A percentile compares a stretch with the other conserved stretches of the same genome.
These are phyloP conservation scores for Sclerotinia nivalis DNA, from an alignment of 2,329 filamentous ascomycete genomes.

Conservation along the genomic window DNA sequence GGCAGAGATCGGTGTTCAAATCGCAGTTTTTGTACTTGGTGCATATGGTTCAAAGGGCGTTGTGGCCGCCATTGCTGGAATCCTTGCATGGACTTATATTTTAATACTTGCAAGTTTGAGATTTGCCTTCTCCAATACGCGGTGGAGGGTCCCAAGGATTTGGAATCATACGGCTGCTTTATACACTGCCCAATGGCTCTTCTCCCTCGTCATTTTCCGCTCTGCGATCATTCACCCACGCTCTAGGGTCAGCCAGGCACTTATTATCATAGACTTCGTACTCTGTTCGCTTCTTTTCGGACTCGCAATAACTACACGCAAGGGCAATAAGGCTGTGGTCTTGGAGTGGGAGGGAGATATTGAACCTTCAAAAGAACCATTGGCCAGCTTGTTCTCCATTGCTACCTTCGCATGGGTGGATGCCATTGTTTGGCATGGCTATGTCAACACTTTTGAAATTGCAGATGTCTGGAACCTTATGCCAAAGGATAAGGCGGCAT, in stretches of 20 bases:
- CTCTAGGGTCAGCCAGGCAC: constrained; percentile 60
- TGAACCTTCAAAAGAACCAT: constrained; percentile 81
- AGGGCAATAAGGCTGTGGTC: constrained; percentile 86
- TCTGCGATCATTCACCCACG: constrained; percentile 78
- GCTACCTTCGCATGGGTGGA: constrained; percentile 92
- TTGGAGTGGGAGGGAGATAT: constrained; percentile 88
- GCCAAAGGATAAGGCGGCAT: constrained; percentile 82
- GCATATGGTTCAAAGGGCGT: constrained; percentile 59
- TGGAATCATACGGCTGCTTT: constrained; percentile 93
- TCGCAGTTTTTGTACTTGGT: constrained; percentile 61
- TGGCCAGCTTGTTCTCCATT: constrained; percentile 85
- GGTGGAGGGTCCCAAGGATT: constrained; percentile 68
- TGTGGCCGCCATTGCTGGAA: constrained; percentile 63
- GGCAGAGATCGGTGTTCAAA: constrained; percentile 69
- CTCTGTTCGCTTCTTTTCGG: constrained; percentile 72
- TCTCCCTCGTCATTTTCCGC: constrained; percentile 75
- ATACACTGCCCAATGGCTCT: constrained; percentile 81
- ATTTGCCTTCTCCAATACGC: constrained; percentile 64
- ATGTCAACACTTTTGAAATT: constrained; percentile 79
- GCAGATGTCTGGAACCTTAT: constrained; percentile 89
- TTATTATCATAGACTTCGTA: constrained; percentile 73
- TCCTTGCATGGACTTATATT: constrained; percentile 80
- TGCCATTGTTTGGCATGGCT: constrained; percentile 83
- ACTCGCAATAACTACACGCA: constrained; percentile 79
- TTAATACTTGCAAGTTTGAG: constrained; percentile 71